Evolutionary conservation across 1,139 yeast genomes (phyloP).

Genomic region (Nakaseomyces uthaithaninus): DNA sequence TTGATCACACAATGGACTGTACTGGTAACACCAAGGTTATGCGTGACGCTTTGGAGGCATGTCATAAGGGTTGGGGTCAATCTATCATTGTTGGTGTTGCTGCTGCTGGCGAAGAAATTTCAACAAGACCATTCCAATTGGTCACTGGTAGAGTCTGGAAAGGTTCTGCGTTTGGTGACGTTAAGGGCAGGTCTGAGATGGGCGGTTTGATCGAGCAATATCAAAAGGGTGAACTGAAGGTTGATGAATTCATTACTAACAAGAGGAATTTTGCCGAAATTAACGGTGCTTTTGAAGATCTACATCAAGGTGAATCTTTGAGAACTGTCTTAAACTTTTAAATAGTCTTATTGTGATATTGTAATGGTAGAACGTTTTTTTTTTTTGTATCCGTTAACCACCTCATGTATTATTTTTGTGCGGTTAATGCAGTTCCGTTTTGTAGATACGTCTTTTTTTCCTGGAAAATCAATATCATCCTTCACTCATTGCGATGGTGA

Average conservation of each 20-base stretch:
- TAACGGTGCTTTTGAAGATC: conserved; percentile 85
- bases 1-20: conserved; percentile 93
- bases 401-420: too few relatives aligned
- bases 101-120: conserved; percentile 92
- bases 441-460: too few relatives aligned
- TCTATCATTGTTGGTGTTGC: conserved; percentile 96
- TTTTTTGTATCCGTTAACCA: too few relatives aligned
- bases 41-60: conserved; percentile 93
- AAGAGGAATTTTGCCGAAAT: conserved; percentile 69
- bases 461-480: too few relatives aligned
- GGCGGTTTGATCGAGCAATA: conserved; percentile 87
- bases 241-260: conserved; percentile 92
- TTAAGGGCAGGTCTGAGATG: conserved; percentile 93
- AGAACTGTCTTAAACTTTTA: conserved; percentile 61
- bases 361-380: too few relatives aligned
- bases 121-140: conserved; percentile 97
- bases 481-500: too few relatives aligned
- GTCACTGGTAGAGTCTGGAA: conserved; percentile 98
- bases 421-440: too few relatives aligned
- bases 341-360: neutral
- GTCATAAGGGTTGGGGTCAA: conserved; percentile 99
- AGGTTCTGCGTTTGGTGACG: conserved; percentile 98
- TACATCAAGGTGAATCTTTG: conserved; percentile 89
- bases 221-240: conserved; percentile 72
- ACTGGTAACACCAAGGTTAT: conserved; percentile 93